Base-by-base conservation (phyloP, 2,329 filamentous ascomycete species). In the Claviceps sp. region DNA sequence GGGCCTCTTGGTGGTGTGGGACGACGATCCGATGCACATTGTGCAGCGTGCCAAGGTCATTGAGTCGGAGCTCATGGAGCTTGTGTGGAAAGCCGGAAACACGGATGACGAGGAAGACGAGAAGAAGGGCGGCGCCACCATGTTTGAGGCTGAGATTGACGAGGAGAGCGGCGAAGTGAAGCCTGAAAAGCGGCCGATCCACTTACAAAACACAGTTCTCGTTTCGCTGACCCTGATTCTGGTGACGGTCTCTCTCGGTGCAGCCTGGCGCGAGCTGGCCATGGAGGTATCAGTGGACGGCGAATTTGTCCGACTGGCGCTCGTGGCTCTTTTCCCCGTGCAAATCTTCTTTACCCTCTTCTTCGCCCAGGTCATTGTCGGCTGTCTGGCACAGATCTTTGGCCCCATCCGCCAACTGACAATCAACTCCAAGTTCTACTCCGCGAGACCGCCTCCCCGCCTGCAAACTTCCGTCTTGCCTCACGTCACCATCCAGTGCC, bases 311-410 rank as follows among this genome's bases (percentile, higher is more conserved):
- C 82, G 85, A 1, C 67, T 88, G 30, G 81, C 76, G 1, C 78
- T 90, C 55, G 62, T 88, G 11, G 73, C 73, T 2, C 69, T 89
- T 40, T 79, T 79, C 18, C 86, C 86, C 0, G 70, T 89, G 37
- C 84, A 88, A 63, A 73, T 88, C 54, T 88, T 89, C 73, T 88
- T 90, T 70, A 87, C 85, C 2, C 75, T 90, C 60, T 88, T 91
- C 72, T 89, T 91, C 63, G 82, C 75, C 22, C 85, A 89, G 65
- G 85, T 88, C 61, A 84, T 90, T 54, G 72, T 89, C 50, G 85
- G 85, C 55, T 88, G 83, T 62, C 65, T 89, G 60, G 81, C 84
- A 2, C 86, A 90, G 64, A 80, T 85, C 57, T 78, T 90, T 53
- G 87, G 87, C 5, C 86, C 87, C 1, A 79, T 89, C 52, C 76